Evolutionary conservation across 148 eudicot genomes (phyloP).

Genomic region (Nyssa sinensis): DNA sequence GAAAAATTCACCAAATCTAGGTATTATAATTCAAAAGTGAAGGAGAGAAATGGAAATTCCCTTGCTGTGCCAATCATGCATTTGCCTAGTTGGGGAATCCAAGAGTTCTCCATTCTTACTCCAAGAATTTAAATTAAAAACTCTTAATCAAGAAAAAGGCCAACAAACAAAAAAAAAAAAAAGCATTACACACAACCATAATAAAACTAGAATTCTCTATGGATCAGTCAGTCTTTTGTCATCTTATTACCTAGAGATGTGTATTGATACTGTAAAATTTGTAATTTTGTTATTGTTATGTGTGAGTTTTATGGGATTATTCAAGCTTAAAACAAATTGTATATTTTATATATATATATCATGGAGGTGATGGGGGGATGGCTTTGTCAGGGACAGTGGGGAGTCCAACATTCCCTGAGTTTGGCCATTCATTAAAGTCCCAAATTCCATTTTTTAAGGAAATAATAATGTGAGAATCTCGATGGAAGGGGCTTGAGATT

Average conservation of each 20-base stretch:
- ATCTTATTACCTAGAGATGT: too few relatives aligned
- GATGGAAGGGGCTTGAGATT: conserved; percentile 20
- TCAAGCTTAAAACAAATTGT: conserved; percentile 1
- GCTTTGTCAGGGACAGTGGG: conserved; percentile 18
- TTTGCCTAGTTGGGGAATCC: neutral
- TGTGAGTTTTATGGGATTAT: too few relatives aligned
- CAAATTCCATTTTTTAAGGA: conserved; percentile 14
- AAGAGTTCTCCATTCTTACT: neutral
- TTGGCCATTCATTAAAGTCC: conserved; percentile 43
- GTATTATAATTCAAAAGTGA: conserved; percentile 7
- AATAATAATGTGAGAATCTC: conserved; percentile 42
- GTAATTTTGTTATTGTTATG: too few relatives aligned
- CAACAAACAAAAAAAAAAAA: too few relatives aligned
- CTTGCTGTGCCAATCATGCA: conserved; percentile 10
- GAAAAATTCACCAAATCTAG: neutral
- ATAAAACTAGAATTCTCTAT: neutral
- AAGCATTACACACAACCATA: neutral
- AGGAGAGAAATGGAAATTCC: conserved; percentile 2
- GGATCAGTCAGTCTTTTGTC: too few relatives aligned
- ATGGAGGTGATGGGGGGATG: neutral
- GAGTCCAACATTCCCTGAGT: conserved; percentile 63
- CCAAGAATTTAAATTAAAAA: neutral
- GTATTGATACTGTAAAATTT: too few relatives aligned
- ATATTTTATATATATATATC: neutral
- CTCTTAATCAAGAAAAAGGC: too few relatives aligned